These are phyloP conservation scores for Talaromyces atroroseus DNA, from an alignment of 2,329 filamentous ascomycete genomes.

Conservation along the genomic window DNA sequence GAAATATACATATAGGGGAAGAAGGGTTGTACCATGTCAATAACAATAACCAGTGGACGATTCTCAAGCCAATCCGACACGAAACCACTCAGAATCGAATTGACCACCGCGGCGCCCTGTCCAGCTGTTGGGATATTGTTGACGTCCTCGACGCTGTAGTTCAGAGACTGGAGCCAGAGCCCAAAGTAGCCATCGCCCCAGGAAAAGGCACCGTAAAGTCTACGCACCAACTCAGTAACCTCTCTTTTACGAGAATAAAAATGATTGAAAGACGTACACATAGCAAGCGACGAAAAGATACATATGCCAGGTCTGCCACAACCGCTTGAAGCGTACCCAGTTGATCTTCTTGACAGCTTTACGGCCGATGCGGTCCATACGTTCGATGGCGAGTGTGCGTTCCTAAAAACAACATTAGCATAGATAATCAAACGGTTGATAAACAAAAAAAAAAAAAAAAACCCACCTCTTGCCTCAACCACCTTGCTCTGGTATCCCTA, in stretches of 20 bases:
- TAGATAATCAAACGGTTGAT: not conserved
- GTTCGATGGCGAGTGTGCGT: conserved; percentile 1
- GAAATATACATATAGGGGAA: not conserved
- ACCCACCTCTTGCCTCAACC: not conserved
- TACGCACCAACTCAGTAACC: not conserved
- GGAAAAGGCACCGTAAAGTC: conserved; percentile 7
- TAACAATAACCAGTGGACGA: not conserved
- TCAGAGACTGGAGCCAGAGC: not conserved
- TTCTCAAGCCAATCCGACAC: conserved; percentile 3
- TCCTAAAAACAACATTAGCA: not conserved
- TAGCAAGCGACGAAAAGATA: conserved; percentile 5
- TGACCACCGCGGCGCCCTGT: not conserved
- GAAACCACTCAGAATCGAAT: not conserved
- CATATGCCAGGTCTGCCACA: conserved; percentile 5
- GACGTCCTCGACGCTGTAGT: conserved; percentile 3
- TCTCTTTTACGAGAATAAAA: not conserved
- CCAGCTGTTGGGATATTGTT: conserved; percentile 5
- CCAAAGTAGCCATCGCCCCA: conserved; percentile 6
- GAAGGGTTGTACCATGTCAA: not conserved
- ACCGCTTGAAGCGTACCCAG: conserved; percentile 1
- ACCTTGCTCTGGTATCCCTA: conserved; percentile 1
- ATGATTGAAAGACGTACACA: not conserved
- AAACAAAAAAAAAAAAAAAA: not conserved
- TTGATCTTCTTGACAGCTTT: conserved; percentile 4
- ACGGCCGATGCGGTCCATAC: conserved; percentile 2